Base-by-base conservation (phyloP, 176 grass and related monocot species). In the Aegilops longissima region DNA sequence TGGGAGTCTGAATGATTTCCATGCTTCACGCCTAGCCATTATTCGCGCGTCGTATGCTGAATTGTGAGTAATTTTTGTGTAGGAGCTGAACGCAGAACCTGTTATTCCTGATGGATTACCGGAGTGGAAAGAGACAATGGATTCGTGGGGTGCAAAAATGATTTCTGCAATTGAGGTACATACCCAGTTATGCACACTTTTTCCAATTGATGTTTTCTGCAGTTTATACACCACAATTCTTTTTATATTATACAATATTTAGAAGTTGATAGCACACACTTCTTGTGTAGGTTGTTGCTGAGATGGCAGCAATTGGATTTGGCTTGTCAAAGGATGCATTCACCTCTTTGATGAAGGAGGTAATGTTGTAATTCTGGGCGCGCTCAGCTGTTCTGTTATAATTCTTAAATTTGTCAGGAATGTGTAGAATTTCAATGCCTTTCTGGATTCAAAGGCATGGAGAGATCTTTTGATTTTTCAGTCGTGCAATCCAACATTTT, bases 271-370 rank as follows among this genome's bases (percentile, higher is more conserved):
- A 58, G 33, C 58, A 8, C 8, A 5, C 14, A 87, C 83, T 18
- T 70, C 42, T 76, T 88, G 14, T 18, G 1, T 82, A 99, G 97
- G 89, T 87, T 79, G 97, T 99, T 81, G 92, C 97, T 68, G 97
- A 99, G 87, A 99, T 99, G 92, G 97, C 94, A 81, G 90, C 92
- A 45, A 91, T 94, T 83, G 97, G 97, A 81, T 96, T 99, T 90
- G 92, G 87, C 36, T 86, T 99, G 87, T 52, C 82, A 39, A 96
- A 94, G 80, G 92, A 94, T 84, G 88, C 90, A 87, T 99, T 99
- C 77, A 99, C 90, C 88, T 96, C 92, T 88, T 92, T 96, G 87
- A 99, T 99, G 97, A 96, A 96, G 80, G 89, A 96, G 92, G 97
- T 99, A 91, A 21, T 75, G 64, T 18, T 75, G 2, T 44, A 36